Conservation (phyloP, 177 flowering plant genomes). For the Vitis hybrid region DNA sequence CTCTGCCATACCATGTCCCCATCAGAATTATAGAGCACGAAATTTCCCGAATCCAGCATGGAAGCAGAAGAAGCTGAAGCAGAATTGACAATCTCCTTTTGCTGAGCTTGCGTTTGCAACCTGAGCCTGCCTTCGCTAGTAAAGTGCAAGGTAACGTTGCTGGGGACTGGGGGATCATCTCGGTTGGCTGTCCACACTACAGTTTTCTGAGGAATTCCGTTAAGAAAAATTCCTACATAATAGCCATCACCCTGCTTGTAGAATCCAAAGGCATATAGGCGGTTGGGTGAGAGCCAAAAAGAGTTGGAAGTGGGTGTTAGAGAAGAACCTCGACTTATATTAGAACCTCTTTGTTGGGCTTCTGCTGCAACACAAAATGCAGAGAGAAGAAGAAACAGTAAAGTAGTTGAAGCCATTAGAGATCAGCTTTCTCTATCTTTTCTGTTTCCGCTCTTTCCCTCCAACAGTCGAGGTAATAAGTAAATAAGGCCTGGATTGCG, state of each 20-base stretch:
- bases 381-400: too few species aligned
- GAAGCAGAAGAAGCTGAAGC: constrained; percentile 7
- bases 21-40: constrained; percentile 4
- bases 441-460: too few species aligned
- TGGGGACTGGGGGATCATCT: background rate
- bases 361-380: too few species aligned
- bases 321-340: too few species aligned
- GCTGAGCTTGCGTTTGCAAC: background rate
- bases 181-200: constrained; percentile 17
- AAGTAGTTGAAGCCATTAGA: too few species aligned
- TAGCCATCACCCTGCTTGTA: constrained; percentile 6
- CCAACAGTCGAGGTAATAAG: too few species aligned
- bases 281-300: constrained; percentile 2
- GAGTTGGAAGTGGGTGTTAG: too few species aligned
- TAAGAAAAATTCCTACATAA: constrained; percentile 4
- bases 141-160: background rate
- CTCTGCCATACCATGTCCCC: constrained; percentile 12
- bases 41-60: constrained; percentile 17
- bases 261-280: constrained; percentile 16
- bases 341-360: too few species aligned
- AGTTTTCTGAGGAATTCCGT: too few species aligned
- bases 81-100: background rate
- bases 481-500: too few species aligned
- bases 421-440: too few species aligned
- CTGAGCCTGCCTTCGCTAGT: constrained; percentile 5